Percentiles rank a stretch among this genome's conserved stretches.
phyloP scores from a whole-genome alignment of 2,329 filamentous ascomycete species.

The Sphaceloma murrayae region DNA sequence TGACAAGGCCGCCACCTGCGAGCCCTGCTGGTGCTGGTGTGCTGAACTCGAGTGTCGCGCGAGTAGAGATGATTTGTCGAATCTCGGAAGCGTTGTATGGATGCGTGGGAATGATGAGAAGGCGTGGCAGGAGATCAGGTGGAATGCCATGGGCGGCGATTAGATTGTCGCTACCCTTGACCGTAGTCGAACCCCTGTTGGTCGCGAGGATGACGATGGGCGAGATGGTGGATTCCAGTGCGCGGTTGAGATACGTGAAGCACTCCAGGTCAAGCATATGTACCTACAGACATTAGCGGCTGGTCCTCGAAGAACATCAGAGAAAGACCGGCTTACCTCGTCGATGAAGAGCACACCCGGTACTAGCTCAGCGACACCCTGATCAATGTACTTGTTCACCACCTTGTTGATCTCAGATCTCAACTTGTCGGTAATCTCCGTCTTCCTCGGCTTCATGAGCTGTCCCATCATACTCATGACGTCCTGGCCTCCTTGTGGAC shows the following conservation, averaged over 20 bases:
- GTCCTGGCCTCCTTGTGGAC: conserved; percentile 93
- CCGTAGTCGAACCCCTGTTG: conserved; percentile 87
- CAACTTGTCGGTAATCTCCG: conserved; percentile 97
- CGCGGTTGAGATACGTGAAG: conserved; percentile 97
- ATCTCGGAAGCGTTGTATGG: conserved; percentile 84
- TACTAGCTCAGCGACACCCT: conserved; percentile 95
- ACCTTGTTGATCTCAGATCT: conserved; percentile 97
- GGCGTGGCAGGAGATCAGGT: conserved; percentile 80
- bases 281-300: conserved; percentile 51
- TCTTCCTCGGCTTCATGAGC: conserved; percentile 99
- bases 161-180: conserved; percentile 59
- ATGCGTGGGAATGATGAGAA: conserved; percentile 92
- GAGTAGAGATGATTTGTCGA: conserved; percentile 78
- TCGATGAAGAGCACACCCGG: conserved; percentile 97
- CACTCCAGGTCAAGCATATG: conserved; percentile 99
- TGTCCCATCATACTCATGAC: conserved; percentile 99
- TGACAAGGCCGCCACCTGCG: conserved; percentile 41
- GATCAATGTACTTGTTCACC: conserved; percentile 97
- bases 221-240: conserved; percentile 88
- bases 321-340: conserved; percentile 53
- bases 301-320: conserved; percentile 1
- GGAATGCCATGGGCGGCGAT: conserved; percentile 84
- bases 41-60: conserved; percentile 44
- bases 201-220: conserved; percentile 96
- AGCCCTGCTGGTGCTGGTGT: conserved; percentile 28